Conservation (phyloP, 192 early-diverging fungal species). For the Gorgonomyces haynaldii region DNA sequence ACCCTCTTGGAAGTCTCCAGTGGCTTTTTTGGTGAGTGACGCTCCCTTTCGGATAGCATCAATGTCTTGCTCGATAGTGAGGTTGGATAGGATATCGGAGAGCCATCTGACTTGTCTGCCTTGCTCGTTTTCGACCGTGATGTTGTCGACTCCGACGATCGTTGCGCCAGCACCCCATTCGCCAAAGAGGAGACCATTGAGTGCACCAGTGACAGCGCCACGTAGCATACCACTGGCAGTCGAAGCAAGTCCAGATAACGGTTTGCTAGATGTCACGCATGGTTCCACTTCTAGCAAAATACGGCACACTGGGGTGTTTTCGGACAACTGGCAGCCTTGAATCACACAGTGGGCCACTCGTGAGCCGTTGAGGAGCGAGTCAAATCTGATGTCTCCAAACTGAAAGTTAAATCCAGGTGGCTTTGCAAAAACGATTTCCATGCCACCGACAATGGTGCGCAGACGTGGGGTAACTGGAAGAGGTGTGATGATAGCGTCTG, state of each 20-base stretch:
- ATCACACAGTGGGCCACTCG: background rate
- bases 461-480: conserved; percentile 1
- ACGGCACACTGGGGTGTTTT: background rate
- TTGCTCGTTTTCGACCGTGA: conserved; percentile 4
- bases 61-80: conserved; percentile 6
- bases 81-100: background rate
- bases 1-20: background rate
- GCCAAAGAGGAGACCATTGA: conserved; percentile 4
- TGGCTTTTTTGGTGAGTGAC: background rate
- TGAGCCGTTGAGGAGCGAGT: conserved; percentile 8
- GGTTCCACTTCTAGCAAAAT: conserved; percentile 4
- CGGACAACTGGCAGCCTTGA: background rate
- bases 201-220: conserved; percentile 4
- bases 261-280: background rate
- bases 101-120: conserved; percentile 1
- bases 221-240: background rate
- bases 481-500: conserved; percentile 4
- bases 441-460: conserved; percentile 1
- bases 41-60: conserved; percentile 1
- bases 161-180: conserved; percentile 11
- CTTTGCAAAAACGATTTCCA: conserved; percentile 4
- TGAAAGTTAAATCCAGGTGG: background rate
- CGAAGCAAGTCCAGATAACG: background rate
- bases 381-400: conserved; percentile 3
- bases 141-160: background rate